These are phyloP conservation scores for Penicillium paradoxum DNA, from an alignment of 495 filamentous ascomycete genomes.

Conservation along the genomic window DNA sequence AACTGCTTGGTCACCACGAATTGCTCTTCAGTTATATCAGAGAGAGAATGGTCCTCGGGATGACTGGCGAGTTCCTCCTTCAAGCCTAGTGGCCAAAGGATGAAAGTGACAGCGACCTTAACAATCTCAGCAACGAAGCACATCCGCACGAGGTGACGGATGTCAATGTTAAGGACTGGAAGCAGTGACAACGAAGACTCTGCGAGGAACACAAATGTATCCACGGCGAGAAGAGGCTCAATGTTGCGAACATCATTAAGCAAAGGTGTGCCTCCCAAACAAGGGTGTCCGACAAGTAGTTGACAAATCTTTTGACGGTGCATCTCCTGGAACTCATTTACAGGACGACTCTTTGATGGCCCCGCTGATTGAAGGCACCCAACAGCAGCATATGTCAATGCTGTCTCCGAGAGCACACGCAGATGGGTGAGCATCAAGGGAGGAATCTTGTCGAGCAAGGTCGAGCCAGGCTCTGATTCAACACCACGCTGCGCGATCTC, in stretches of 20 bases:
- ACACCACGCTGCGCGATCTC: slow-evolving; percentile 92
- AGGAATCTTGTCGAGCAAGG: slow-evolving; percentile 79
- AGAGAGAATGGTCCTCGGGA: slow-evolving; percentile 29
- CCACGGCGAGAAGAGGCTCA: slow-evolving; percentile 65
- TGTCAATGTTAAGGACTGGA: slow-evolving; percentile 66
- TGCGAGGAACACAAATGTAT: slow-evolving; percentile 83
- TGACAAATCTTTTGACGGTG: slow-evolving; percentile 71
- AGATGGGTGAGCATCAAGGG: slow-evolving; percentile 78
- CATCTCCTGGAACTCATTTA: slow-evolving; percentile 63
- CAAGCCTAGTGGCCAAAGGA: slow-evolving; percentile 39
- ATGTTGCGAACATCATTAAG: slow-evolving; percentile 47
- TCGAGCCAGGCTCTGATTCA: slow-evolving; percentile 67
- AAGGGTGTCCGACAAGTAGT: slow-evolving; percentile 62
- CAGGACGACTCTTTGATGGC: slow-evolving; percentile 53
- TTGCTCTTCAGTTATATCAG: slow-evolving; percentile 28
- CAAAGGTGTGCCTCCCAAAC: slow-evolving; percentile 29
- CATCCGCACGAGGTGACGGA: slow-evolving; percentile 76
- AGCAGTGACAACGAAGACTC: slow-evolving; percentile 66
- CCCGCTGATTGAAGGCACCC: slow-evolving; percentile 55
- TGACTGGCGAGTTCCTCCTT: slow-evolving; percentile 36
- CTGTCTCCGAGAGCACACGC: slow-evolving; percentile 85
- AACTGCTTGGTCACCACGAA: slow-evolving; percentile 33
- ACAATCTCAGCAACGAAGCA: slow-evolving; percentile 91
- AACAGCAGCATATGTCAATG: slow-evolving; percentile 75
- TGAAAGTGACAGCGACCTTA: slow-evolving; percentile 56